phyloP scores from a whole-genome alignment of 371 early-diverging fungal species.

The Syncephalis fuscata region DNA sequence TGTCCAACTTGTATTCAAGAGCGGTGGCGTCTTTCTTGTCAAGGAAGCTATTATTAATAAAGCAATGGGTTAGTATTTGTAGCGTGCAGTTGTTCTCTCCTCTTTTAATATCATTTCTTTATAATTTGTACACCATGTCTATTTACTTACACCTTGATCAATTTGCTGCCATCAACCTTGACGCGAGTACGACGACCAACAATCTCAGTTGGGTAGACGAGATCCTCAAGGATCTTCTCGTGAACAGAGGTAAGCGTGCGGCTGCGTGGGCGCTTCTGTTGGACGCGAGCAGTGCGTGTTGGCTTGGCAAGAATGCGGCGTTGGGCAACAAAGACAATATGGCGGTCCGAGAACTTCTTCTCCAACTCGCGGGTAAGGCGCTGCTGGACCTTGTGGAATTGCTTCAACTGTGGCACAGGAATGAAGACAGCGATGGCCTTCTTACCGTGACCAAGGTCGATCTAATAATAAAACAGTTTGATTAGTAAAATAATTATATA shows the following conservation, averaged over 20 bases:
- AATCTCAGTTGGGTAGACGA: slow-evolving; percentile 96
- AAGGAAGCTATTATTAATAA: slow-evolving; percentile 41
- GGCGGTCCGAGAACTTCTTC: slow-evolving; percentile 98
- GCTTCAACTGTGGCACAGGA: slow-evolving; percentile 83
- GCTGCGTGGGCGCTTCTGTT: slow-evolving; percentile 86
- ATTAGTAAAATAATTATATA: not conserved
- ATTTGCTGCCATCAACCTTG: slow-evolving; percentile 84
- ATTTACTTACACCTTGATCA: slow-evolving; percentile 71
- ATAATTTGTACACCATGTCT: not conserved
- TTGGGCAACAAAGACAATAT: slow-evolving; percentile 90
- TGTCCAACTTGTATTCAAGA: slow-evolving; percentile 95
- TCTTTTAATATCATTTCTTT: too few species aligned
- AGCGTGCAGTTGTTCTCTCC: too few species aligned
- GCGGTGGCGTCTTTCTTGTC: slow-evolving; percentile 93
- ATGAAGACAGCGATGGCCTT: slow-evolving; percentile 95
- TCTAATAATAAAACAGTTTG: slow-evolving; percentile 16
- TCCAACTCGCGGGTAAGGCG: slow-evolving; percentile 92
- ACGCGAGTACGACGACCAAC: slow-evolving; percentile 93
- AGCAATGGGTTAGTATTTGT: not conserved
- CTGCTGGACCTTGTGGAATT: slow-evolving; percentile 82
- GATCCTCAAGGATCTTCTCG: slow-evolving; percentile 80
- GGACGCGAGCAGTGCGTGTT: slow-evolving; percentile 65
- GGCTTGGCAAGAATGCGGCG: slow-evolving; percentile 92
- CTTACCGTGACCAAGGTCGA: slow-evolving; percentile 85
- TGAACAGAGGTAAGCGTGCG: slow-evolving; percentile 94